Percentiles rank a stretch among this genome's conserved stretches.
These are phyloP conservation scores for Fomitopsis serialis DNA, from an alignment of 768 basidiomycete genomes.

Conservation along the genomic window DNA sequence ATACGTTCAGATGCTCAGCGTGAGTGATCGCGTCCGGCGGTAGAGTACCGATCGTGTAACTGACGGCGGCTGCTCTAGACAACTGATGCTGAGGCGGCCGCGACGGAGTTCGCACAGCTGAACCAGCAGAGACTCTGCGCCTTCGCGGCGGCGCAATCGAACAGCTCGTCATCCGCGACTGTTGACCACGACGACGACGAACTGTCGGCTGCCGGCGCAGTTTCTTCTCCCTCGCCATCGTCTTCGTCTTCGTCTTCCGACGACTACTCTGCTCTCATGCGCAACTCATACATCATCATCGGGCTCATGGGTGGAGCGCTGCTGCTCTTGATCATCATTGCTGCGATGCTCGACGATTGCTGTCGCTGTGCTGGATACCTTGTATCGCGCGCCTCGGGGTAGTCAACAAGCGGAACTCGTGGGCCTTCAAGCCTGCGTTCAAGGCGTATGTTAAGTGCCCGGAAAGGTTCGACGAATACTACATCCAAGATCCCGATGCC, in stretches of 20 bases:
- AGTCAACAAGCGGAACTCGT: no score
- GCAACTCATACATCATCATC: slow-evolving; percentile 8
- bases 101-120: background rate
- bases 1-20: slow-evolving; percentile 4
- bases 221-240: no score
- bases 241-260: background rate
- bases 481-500: no score
- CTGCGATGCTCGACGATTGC: no score
- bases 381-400: no score
- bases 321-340: slow-evolving; percentile 1
- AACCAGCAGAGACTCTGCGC: background rate
- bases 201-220: no score
- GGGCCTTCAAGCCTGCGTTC: no score
- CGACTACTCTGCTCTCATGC: background rate
- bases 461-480: no score
- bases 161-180: background rate
- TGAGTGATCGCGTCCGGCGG: background rate
- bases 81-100: background rate
- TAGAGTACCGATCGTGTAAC: background rate
- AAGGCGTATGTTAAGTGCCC: no score
- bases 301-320: slow-evolving; percentile 4
- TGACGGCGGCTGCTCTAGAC: background rate
- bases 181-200: no score
- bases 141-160: background rate
- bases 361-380: no score